Percentiles rank a stretch among this genome's conserved stretches.
These are phyloP conservation scores for Paramecium tetraurelia DNA, from an alignment of 73 alveolate genomes.

Conservation along the genomic window DNA sequence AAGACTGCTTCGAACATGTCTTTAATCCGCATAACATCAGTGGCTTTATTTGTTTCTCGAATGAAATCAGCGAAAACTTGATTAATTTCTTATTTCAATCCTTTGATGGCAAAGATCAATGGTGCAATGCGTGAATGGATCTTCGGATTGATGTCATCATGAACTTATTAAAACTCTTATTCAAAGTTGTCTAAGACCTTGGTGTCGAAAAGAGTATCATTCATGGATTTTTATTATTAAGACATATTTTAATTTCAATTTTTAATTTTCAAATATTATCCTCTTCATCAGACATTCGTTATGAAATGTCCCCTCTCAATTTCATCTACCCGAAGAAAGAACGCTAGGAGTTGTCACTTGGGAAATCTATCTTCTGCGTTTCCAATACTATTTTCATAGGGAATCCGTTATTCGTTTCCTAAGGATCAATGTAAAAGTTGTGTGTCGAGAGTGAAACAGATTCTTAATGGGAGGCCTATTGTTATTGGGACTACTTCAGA, in stretches of 20 bases:
- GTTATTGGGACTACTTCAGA: neutral
- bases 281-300: neutral
- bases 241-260: slow-evolving; percentile 5
- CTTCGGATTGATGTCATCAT: slow-evolving; percentile 37
- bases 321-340: neutral
- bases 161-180: neutral
- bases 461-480: neutral
- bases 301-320: neutral
- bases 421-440: slow-evolving; percentile 11
- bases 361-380: slow-evolving; percentile 16
- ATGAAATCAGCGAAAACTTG: neutral
- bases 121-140: slow-evolving; percentile 28
- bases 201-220: slow-evolving; percentile 24
- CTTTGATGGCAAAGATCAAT: neutral
- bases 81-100: neutral
- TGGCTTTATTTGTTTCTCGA: neutral
- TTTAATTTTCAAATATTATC: neutral
- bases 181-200: slow-evolving; percentile 32
- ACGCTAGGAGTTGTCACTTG: neutral
- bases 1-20: slow-evolving; percentile 36
- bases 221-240: slow-evolving; percentile 5
- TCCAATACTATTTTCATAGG: neutral
- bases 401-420: neutral
- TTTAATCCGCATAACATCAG: neutral
- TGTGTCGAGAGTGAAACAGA: neutral